Evolutionary conservation across 192 early-diverging fungal species (phyloP).

Genomic region (Neocallimastix lanati): DNA sequence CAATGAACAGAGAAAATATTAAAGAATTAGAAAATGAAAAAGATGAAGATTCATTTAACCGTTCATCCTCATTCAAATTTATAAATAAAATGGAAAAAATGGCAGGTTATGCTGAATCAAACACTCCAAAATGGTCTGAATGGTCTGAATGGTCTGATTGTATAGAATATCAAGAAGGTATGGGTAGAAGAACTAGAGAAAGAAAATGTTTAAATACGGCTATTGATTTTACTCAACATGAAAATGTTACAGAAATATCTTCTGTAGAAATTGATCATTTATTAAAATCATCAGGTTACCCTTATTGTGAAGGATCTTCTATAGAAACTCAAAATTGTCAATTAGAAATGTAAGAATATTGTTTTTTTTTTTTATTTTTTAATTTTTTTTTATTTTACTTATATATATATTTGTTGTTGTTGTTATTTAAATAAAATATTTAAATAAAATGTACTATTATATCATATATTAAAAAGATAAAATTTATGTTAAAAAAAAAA

Average conservation of each 20-base stretch:
- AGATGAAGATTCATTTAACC: neutral
- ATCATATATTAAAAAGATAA: too few relatives aligned
- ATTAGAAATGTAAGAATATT: neutral
- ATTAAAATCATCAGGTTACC: neutral
- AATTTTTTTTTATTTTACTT: too few relatives aligned
- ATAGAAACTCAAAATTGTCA: neutral
- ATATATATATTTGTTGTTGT: too few relatives aligned
- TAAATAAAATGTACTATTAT: too few relatives aligned
- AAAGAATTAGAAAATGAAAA: neutral
- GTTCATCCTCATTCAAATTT: neutral
- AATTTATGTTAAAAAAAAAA: too few relatives aligned
- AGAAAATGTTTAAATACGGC: neutral
- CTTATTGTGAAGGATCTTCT: neutral
- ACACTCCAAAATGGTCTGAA: neutral
- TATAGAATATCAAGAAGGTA: neutral
- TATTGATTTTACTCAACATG: neutral
- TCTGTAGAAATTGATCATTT: neutral
- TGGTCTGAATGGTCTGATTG: neutral
- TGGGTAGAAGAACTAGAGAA: neutral
- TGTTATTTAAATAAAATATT: too few relatives aligned
- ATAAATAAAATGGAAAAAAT: neutral
- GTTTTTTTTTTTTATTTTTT: too few relatives aligned
- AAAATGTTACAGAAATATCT: neutral
- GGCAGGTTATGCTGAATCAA: neutral
- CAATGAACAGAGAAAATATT: neutral